phyloP scores from a whole-genome alignment of 495 filamentous ascomycete genomes.

The Hypoxylon fuscum region DNA sequence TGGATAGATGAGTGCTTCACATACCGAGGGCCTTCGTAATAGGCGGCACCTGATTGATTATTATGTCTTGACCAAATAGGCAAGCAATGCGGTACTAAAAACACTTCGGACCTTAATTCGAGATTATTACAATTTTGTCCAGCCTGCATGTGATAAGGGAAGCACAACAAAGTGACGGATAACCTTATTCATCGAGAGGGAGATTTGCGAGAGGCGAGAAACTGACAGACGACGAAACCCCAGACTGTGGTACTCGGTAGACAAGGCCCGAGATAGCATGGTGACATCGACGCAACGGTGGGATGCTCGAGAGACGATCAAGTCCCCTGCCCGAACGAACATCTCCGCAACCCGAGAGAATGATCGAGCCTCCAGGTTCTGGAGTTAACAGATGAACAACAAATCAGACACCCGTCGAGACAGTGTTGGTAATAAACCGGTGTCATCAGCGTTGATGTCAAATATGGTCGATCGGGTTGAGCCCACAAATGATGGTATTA shows the following conservation, averaged over 20 bases:
- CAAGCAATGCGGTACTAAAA: too few species aligned
- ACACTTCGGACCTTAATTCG: too few species aligned
- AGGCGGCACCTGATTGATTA: too few species aligned
- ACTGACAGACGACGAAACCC: constrained; percentile 36
- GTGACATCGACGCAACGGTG: constrained; percentile 39
- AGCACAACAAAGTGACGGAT: constrained; percentile 14
- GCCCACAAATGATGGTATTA: constrained; percentile 23
- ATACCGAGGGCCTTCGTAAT: too few species aligned
- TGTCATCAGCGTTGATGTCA: constrained; percentile 22
- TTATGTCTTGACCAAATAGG: too few species aligned
- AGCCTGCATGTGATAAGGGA: constrained; percentile 28
- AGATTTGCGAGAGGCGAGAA: constrained; percentile 33
- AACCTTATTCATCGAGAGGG: constrained; percentile 26
- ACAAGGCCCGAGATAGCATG: constrained; percentile 42
- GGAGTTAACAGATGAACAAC: constrained; percentile 21
- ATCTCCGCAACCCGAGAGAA: constrained; percentile 1
- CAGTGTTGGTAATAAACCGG: constrained; percentile 19
- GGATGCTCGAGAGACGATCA: constrained; percentile 35
- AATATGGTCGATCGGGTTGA: constrained; percentile 16
- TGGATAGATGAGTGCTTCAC: neutral
- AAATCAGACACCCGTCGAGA: constrained; percentile 19
- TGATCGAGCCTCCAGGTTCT: constrained; percentile 21
- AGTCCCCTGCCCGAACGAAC: constrained; percentile 31
- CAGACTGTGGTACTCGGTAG: constrained; percentile 41
- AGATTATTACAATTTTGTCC: neutral